Evolutionary conservation across 169 alveolate species (phyloP).

Genomic region (Cryptosporidium andersoni): DNA sequence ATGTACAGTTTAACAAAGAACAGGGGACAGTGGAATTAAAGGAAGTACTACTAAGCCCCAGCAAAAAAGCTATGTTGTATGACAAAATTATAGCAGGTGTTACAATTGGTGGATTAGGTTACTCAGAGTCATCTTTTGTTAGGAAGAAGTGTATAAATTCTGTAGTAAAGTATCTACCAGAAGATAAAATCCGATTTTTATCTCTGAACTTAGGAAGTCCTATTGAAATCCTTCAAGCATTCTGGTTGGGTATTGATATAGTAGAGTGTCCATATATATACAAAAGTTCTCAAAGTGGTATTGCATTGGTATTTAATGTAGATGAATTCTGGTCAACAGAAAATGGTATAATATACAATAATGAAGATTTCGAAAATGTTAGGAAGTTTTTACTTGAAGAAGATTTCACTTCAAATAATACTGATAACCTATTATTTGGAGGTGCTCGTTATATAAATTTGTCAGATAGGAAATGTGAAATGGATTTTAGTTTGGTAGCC

Average conservation of each 20-base stretch:
- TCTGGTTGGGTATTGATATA: constrained; percentile 47
- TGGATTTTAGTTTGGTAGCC: constrained; percentile 26
- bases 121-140: constrained; percentile 22
- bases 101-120: constrained; percentile 57
- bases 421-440: constrained; percentile 11
- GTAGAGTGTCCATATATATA: constrained; percentile 59
- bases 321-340: constrained; percentile 27
- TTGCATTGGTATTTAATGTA: constrained; percentile 30
- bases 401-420: constrained; percentile 22
- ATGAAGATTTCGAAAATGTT: constrained; percentile 4
- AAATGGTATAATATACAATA: constrained; percentile 3
- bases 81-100: constrained; percentile 57
- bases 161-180: constrained; percentile 37
- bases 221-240: constrained; percentile 46
- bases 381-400: constrained; percentile 20
- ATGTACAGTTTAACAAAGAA: constrained; percentile 17
- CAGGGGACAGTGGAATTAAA: constrained; percentile 14
- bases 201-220: constrained; percentile 58
- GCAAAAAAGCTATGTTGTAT: not conserved
- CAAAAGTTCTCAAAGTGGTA: constrained; percentile 36
- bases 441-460: constrained; percentile 50
- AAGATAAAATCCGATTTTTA: constrained; percentile 17
- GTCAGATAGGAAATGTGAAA: constrained; percentile 36
- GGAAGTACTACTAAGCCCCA: not conserved
- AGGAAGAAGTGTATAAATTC: constrained; percentile 42